These are phyloP conservation scores for Inga oerstediana DNA, from an alignment of 306 rosid species.

Conservation along the genomic window DNA sequence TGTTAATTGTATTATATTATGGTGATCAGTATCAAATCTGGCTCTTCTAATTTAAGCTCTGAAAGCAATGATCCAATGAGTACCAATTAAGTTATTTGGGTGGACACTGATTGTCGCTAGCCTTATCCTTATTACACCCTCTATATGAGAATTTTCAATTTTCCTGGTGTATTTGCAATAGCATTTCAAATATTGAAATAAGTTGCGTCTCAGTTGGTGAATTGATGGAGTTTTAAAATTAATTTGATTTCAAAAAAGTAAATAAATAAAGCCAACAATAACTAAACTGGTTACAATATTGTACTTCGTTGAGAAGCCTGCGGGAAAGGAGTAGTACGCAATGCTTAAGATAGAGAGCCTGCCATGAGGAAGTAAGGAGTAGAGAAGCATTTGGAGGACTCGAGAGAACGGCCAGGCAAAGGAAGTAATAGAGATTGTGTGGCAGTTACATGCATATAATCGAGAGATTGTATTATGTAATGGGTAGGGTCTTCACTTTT, in stretches of 20 bases:
- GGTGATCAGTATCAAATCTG: background rate
- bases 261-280: background rate
- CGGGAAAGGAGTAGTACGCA: background rate
- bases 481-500: background rate
- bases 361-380: background rate
- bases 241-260: background rate
- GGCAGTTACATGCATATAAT: too few relatives aligned
- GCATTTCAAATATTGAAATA: background rate
- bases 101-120: background rate
- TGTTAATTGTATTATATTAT: constrained; percentile 8
- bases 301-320: background rate
- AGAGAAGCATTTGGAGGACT: background rate
- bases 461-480: background rate
- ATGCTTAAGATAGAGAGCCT: background rate
- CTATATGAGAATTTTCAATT: background rate
- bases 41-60: constrained; percentile 10
- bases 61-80: background rate
- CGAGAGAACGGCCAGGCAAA: background rate
- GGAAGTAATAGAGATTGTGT: background rate
- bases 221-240: background rate
- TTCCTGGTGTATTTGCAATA: too few relatives aligned
- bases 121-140: background rate
- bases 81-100: background rate
- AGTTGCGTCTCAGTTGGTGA: background rate
- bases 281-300: background rate